Evolutionary conservation across 345 rosid species (phyloP).

Genomic region (Euphorbia tirucalli): DNA sequence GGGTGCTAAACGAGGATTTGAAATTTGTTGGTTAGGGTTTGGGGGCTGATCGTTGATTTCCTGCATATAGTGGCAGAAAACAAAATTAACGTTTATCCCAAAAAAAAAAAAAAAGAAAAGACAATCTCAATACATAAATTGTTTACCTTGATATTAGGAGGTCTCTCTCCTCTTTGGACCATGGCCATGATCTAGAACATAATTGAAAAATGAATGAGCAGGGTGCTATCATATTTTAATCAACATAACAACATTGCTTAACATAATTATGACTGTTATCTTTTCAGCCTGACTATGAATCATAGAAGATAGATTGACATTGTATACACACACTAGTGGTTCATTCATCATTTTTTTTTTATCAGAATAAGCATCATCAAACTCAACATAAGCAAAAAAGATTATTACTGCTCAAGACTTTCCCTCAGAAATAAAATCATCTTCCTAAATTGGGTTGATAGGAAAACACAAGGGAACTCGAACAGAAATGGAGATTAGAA

Average conservation of each 20-base stretch:
- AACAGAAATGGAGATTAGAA: not conserved
- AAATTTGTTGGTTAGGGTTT: conserved; percentile 67
- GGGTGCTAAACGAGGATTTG: conserved; percentile 72
- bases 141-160: conserved; percentile 77
- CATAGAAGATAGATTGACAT: conserved; percentile 2
- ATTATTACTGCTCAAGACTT: not conserved
- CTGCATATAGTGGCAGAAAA: conserved; percentile 41
- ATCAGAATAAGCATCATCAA: not conserved
- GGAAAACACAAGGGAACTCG: not conserved
- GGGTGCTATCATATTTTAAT: not conserved
- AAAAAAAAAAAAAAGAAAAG: not conserved
- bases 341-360: not conserved
- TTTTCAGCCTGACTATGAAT: not conserved
- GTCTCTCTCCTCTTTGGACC: conserved; percentile 96
- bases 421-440: not conserved
- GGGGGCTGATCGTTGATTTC: conserved; percentile 90
- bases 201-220: conserved; percentile 10
- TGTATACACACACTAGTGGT: not conserved
- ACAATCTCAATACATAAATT: conserved; percentile 16
- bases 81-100: conserved; percentile 10
- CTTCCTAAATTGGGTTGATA: not conserved
- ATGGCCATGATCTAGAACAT: conserved; percentile 76
- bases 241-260: conserved; percentile 2
- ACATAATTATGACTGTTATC: not conserved
- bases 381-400: not conserved